Conservation (phyloP, 2,329 filamentous ascomycete species). For the Boeremia lycopersici region DNA sequence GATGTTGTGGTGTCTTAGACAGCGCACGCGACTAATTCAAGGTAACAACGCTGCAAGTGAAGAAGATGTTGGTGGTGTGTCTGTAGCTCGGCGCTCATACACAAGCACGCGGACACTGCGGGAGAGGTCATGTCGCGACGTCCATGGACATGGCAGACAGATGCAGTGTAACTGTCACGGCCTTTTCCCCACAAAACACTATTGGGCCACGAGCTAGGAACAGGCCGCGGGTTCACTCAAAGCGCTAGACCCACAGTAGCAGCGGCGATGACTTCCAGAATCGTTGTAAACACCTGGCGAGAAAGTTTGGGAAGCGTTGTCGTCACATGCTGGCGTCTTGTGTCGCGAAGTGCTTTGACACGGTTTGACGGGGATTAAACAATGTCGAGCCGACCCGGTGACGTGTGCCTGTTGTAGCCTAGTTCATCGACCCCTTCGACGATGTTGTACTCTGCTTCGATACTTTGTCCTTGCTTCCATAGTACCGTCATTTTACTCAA, state of each 20-base stretch:
- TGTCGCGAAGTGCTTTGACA: constrained; percentile 26
- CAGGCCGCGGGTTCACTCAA: neutral
- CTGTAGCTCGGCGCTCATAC: neutral
- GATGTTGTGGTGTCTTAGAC: constrained; percentile 5
- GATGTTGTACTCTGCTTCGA: constrained; percentile 14
- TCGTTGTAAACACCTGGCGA: neutral
- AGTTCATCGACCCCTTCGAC: constrained; percentile 19
- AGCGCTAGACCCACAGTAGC: constrained; percentile 5
- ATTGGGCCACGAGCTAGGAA: constrained; percentile 19
- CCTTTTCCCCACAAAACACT: constrained; percentile 12
- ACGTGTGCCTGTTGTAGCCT: constrained; percentile 34
- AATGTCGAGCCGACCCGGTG: constrained; percentile 38
- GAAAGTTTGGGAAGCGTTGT: neutral
- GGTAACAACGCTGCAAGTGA: neutral
- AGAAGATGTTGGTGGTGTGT: constrained; percentile 1
- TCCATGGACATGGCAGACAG: neutral
- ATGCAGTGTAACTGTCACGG: constrained; percentile 11
- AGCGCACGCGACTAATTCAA: constrained; percentile 4
- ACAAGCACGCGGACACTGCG: constrained; percentile 14
- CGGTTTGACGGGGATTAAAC: constrained; percentile 26
- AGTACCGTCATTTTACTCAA: constrained; percentile 14
- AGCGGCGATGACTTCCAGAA: constrained; percentile 11
- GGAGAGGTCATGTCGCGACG: constrained; percentile 6
- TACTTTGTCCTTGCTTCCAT: constrained; percentile 19
- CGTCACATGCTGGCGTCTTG: constrained; percentile 36